Evolutionary conservation across 139 green algal genomes (phyloP).

Genomic region (Tetradesmus obliquus): DNA sequence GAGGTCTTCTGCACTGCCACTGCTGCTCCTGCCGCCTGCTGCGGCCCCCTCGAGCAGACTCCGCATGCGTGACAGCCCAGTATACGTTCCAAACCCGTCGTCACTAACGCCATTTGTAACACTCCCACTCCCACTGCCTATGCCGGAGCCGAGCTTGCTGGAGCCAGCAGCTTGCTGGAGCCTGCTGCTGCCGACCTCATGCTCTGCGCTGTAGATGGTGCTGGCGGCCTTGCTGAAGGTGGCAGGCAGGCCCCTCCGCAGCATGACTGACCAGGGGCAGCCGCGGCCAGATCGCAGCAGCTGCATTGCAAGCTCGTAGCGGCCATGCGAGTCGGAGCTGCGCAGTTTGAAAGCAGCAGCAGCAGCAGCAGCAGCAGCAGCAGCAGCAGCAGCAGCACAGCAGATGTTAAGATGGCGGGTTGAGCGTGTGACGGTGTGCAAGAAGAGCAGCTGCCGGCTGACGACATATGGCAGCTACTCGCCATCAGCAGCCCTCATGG

Average conservation of each 20-base stretch:
- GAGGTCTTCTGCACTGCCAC: background rate
- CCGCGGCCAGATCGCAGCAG: background rate
- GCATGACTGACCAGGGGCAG: constrained; percentile 29
- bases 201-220: background rate
- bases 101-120: background rate
- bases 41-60: background rate
- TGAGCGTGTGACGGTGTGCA: no score
- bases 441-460: no score
- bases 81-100: background rate
- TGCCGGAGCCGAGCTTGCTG: background rate
- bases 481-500: background rate
- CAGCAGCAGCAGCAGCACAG: background rate
- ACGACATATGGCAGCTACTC: no score
- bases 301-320: constrained; percentile 26
- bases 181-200: background rate
- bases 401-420: no score
- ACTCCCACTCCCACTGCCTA: background rate
- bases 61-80: background rate
- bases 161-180: background rate
- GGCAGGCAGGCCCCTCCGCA: background rate
- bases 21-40: no score
- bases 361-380: background rate
- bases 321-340: constrained; percentile 5
- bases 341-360: background rate
- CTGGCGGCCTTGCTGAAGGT: background rate